These are phyloP conservation scores for Neostapfia colusana DNA, from an alignment of 176 grass and related monocot genomes.

Conservation along the genomic window DNA sequence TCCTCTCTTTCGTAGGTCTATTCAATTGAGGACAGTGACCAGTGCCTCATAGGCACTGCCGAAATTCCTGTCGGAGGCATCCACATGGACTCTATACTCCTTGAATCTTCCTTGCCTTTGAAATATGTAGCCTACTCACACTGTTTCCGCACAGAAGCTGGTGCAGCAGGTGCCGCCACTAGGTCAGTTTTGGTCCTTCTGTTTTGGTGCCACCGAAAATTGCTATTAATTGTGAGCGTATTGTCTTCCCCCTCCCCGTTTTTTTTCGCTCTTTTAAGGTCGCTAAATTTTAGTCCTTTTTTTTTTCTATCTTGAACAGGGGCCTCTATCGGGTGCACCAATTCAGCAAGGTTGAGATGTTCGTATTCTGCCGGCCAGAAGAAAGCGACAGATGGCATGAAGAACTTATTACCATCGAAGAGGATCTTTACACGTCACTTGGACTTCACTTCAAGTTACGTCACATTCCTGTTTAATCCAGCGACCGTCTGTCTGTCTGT, in stretches of 20 bases:
- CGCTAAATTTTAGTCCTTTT: conserved; percentile 18
- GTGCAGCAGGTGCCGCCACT: conserved; percentile 78
- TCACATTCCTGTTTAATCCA: conserved; percentile 19
- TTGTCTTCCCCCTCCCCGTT: too few relatives aligned
- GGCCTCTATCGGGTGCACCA: conserved; percentile 93
- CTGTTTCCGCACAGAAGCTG: conserved; percentile 95
- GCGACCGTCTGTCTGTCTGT: too few relatives aligned
- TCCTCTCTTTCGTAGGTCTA: conserved; percentile 59
- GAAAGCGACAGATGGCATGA: conserved; percentile 84
- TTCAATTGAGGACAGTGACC: conserved; percentile 82
- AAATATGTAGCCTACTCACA: conserved; percentile 98
- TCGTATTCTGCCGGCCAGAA: conserved; percentile 80
- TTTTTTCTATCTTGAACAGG: conserved; percentile 60
- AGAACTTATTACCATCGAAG: conserved; percentile 89
- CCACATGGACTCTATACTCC: conserved; percentile 92
- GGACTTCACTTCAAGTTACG: conserved; percentile 97
- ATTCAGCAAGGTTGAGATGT: conserved; percentile 99
- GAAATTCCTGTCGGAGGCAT: conserved; percentile 98
- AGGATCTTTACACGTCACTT: conserved; percentile 85
- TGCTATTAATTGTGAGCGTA: background rate
- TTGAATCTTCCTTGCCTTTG: conserved; percentile 65
- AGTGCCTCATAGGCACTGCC: conserved; percentile 95
- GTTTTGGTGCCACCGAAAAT: background rate
- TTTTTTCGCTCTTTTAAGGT: background rate
- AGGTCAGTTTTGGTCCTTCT: conserved; percentile 42